A percentile compares a stretch with the other conserved stretches of the same genome.
These are phyloP conservation scores for Apiospora rasikravindrae DNA, from an alignment of 2,329 filamentous ascomycete genomes.

Conservation along the genomic window DNA sequence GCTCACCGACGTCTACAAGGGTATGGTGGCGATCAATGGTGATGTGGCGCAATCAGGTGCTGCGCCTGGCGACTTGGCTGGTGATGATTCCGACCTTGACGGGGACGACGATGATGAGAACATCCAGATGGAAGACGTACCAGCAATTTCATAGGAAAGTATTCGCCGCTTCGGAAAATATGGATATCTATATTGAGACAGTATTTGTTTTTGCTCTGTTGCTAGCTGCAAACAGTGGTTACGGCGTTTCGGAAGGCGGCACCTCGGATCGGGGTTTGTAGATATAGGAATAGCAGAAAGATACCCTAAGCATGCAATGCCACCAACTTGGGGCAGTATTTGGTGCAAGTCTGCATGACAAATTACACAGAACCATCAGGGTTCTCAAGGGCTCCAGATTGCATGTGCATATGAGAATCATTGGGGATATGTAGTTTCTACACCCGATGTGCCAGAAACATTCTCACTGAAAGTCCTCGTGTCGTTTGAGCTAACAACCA, in stretches of 20 bases:
- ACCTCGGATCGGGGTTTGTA: conserved; percentile 19
- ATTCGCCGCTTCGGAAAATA: neutral
- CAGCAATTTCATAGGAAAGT: conserved; percentile 35
- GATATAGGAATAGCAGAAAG: conserved; percentile 5
- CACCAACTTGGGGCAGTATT: neutral
- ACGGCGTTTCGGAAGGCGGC: conserved; percentile 23
- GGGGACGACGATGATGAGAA: conserved; percentile 69
- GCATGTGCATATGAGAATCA: neutral
- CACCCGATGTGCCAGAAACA: neutral
- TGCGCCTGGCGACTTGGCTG: conserved; percentile 50
- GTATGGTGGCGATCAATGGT: conserved; percentile 54
- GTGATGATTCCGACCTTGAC: conserved; percentile 60
- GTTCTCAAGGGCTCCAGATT: neutral
- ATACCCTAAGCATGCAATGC: conserved; percentile 2
- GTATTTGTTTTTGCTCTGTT: conserved; percentile 4
- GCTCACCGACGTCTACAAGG: conserved; percentile 65
- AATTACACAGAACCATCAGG: neutral
- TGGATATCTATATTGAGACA: neutral
- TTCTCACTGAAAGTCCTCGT: no score
- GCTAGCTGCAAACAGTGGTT: conserved; percentile 28
- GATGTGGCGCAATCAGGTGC: conserved; percentile 59
- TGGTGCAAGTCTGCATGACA: neutral
- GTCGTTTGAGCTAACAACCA: no score
- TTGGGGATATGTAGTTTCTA: neutral
- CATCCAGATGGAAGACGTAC: conserved; percentile 82